Base-by-base conservation (phyloP, 257 asterid genomes). In the Handroanthus guayacan region DNA sequence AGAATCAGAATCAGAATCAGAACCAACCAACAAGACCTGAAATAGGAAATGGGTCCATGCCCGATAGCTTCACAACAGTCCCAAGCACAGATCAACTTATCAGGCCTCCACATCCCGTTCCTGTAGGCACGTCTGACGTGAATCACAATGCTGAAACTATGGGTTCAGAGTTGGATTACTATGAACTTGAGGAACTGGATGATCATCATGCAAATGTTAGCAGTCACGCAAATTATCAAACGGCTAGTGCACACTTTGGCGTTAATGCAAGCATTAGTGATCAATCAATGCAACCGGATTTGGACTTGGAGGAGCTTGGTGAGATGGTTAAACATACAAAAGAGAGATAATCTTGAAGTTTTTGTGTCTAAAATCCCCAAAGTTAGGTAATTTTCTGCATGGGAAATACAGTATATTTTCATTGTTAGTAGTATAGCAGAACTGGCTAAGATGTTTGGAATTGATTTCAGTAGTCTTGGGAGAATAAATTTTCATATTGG, bases 221-320 rank as follows among this genome's bases (percentile, higher is more conserved):
- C 17, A 38, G 17, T 31, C 9, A 41, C 6, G 45, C 6, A 2
- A 2, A 2, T 12, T 8, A 41, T 11, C n/a, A 5, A 9, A 64
- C 13, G 10, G 41, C 70, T 3, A 47, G 55, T 9, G 79, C 66
- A 13, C 48, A 54, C 3, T 54, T 18, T 6, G 34, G 17, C 65
- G 36, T 44, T 4, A 31, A 48, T 18, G 44, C 41, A 47, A 67
- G 39, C 12, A 25, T 25, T 1, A 64, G 37, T 14, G 74, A 65
- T 44, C 55, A 75, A 61, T 37, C 76, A 25, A 77, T 77, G 81
- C 76, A 62, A 7, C 81, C 81, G 0, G 76, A 77, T 48, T 16
- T 69, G 81, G 81, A 77, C 50, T 48, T 77, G 68, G 74, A 75
- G 70, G 81, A 69, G 64, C 58, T 62, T 13, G 66, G 38, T 20